Evolutionary conservation across 768 basidiomycete species (phyloP).

Genomic region (Mycena sanguinolenta): DNA sequence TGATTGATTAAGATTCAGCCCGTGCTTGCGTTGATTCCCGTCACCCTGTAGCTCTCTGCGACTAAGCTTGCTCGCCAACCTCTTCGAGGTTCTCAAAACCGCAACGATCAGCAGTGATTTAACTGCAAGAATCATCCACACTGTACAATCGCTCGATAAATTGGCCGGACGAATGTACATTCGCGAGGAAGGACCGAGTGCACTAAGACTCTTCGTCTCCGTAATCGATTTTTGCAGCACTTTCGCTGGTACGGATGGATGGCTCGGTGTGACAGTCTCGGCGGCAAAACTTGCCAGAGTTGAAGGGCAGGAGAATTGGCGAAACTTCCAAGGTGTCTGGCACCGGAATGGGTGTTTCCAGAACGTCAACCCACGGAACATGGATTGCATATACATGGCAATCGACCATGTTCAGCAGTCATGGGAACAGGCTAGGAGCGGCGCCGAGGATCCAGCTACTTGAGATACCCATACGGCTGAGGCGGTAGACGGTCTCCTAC

Average conservation of each 20-base stretch:
- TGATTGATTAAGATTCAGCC: neutral
- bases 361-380: neutral
- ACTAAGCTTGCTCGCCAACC: neutral
- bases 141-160: neutral
- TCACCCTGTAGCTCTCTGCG: neutral
- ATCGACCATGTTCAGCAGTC: neutral
- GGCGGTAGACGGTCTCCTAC: neutral
- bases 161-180: neutral
- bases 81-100: neutral
- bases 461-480: neutral
- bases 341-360: neutral
- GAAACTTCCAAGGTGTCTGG: neutral
- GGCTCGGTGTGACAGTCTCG: neutral
- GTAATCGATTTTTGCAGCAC: neutral
- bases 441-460: neutral
- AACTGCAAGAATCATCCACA: neutral
- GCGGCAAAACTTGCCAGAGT: neutral
- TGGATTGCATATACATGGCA: slow-evolving; percentile 8
- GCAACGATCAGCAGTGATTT: neutral
- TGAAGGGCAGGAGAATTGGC: neutral
- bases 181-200: neutral
- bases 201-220: neutral
- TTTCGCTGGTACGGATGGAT: neutral
- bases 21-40: neutral
- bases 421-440: neutral